phyloP scores from a whole-genome alignment of 2,329 filamentous ascomycete species.

The Sphaerulina vaccinii region DNA sequence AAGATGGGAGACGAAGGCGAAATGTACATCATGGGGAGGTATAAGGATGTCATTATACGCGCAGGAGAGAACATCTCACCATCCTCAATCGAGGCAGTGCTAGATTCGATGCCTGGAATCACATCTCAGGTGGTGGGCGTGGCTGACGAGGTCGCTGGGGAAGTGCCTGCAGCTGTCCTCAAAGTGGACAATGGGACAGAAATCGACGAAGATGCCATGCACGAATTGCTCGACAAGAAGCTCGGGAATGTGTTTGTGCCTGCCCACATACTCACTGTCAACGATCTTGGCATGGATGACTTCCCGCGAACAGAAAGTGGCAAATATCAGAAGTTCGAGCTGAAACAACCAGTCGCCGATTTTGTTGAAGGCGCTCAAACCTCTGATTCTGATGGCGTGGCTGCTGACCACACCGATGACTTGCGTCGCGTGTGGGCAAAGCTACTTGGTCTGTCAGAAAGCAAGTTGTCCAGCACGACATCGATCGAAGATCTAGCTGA shows the following conservation, averaged over 20 bases:
- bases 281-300: background rate
- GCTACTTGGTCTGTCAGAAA: background rate
- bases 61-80: constrained; percentile 19
- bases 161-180: constrained; percentile 20
- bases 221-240: background rate
- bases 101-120: background rate
- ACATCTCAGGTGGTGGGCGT: constrained; percentile 18
- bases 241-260: background rate
- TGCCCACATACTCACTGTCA: background rate
- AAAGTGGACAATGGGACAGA: background rate
- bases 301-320: background rate
- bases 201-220: background rate
- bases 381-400: background rate
- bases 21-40: constrained; percentile 10
- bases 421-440: background rate
- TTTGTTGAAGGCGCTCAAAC: background rate
- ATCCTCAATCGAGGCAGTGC: constrained; percentile 10
- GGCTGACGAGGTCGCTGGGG: constrained; percentile 17
- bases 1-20: background rate
- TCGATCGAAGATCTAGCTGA: constrained; percentile 3
- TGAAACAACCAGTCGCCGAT: background rate
- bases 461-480: background rate
- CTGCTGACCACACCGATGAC: background rate
- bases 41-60: constrained; percentile 21
- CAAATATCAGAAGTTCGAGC: constrained; percentile 4